phyloP scores from a whole-genome alignment of 345 rosid species.

The Eucalyptus erythrocorys region DNA sequence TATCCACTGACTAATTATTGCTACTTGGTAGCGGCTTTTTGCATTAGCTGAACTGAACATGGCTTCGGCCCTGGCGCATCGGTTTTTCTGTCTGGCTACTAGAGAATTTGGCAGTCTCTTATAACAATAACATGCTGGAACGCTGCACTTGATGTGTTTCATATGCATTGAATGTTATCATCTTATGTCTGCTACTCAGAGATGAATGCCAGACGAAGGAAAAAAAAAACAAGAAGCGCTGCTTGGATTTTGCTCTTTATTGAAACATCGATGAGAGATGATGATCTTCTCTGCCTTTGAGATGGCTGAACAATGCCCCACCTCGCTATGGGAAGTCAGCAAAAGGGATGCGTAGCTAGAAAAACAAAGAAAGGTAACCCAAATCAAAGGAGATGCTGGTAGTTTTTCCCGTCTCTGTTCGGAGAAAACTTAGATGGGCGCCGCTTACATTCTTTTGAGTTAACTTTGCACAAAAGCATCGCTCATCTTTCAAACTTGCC shows the following conservation, averaged over 20 bases:
- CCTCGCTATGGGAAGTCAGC: neutral
- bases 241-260: neutral
- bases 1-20: neutral
- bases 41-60: neutral
- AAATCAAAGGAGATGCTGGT: neutral
- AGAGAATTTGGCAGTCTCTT: neutral
- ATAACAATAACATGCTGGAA: neutral
- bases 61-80: neutral
- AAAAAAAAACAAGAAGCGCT: neutral
- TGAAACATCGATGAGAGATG: neutral
- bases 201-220: neutral
- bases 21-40: neutral
- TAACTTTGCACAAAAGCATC: neutral
- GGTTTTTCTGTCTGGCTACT: neutral
- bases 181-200: neutral
- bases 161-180: neutral
- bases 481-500: neutral
- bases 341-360: neutral
- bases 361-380: neutral
- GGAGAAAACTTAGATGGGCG: neutral
- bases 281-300: neutral
- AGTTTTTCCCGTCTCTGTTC: neutral
- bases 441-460: neutral
- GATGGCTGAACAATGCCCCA: neutral
- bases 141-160: neutral